phyloP scores from a whole-genome alignment of 2,329 filamentous ascomycete genomes.

The Bertia moriformis region DNA sequence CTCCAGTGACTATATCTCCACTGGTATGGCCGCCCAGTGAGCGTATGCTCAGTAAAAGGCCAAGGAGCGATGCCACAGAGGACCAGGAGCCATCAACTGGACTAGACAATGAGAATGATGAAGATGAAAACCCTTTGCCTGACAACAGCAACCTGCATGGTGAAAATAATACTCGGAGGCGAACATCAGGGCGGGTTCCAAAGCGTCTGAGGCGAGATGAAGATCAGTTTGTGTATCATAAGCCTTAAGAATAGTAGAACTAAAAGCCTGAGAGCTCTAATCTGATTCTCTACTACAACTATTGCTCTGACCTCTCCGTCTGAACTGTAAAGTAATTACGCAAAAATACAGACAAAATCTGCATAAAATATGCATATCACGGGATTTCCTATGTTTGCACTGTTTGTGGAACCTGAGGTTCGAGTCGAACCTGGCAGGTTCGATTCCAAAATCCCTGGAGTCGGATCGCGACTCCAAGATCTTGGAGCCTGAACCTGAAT shows the following conservation, averaged over 20 bases:
- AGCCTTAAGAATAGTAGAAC: no score
- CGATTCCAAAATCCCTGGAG: no score
- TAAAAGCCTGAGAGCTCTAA: neutral
- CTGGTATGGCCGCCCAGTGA: neutral
- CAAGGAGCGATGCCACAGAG: neutral
- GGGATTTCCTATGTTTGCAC: no score
- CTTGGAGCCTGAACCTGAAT: no score
- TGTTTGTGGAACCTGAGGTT: no score
- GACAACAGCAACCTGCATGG: neutral
- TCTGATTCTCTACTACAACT: no score
- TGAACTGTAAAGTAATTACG: neutral
- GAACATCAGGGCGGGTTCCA: neutral
- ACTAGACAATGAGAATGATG: no score
- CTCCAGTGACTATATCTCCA: neutral
- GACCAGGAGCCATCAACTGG: neutral
- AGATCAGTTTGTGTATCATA: slow-evolving; percentile 1
- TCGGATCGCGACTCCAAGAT: no score
- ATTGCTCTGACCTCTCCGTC: no score
- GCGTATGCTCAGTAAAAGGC: neutral
- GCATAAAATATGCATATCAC: neutral
- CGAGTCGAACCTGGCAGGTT: no score
- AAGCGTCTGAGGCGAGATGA: neutral
- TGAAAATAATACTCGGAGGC: neutral
- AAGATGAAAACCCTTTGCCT: neutral
- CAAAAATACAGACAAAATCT: neutral